A percentile compares a stretch with the other conserved stretches of the same genome.
Evolutionary conservation across 306 rosid genomes (phyloP).

Genomic region (Cucurbita ficifolia): DNA sequence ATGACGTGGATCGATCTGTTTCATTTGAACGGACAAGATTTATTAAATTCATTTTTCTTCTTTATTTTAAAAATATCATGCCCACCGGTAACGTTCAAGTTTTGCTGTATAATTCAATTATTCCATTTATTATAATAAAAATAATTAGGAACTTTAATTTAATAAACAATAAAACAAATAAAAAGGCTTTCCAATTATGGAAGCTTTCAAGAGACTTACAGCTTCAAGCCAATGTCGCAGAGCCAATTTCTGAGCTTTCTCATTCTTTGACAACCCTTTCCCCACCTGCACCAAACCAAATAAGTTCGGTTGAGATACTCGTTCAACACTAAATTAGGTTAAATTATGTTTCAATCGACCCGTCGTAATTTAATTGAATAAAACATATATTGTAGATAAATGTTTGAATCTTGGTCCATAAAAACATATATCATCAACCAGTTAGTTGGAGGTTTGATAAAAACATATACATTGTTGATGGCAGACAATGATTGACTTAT

Average conservation of each 20-base stretch:
- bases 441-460: no score
- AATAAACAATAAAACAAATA: background rate
- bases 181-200: background rate
- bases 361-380: no score
- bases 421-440: no score
- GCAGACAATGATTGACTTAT: no score
- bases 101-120: background rate
- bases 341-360: background rate
- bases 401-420: no score
- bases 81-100: background rate
- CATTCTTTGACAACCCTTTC: constrained; percentile 73
- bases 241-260: constrained; percentile 63
- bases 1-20: constrained; percentile 79
- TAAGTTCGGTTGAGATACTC: background rate
- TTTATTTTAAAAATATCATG: background rate
- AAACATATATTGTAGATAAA: no score
- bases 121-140: background rate
- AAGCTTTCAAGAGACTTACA: constrained; percentile 31
- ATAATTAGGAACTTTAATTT: background rate
- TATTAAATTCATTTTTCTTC: background rate
- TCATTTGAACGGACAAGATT: background rate
- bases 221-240: constrained; percentile 89
- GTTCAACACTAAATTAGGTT: background rate
- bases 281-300: constrained; percentile 48
- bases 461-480: no score